Evolutionary conservation across 176 grass and related monocot genomes (phyloP), one percentile per base, ranked within the genome.

Genomic region (Aegilops sharonensis): DNA sequence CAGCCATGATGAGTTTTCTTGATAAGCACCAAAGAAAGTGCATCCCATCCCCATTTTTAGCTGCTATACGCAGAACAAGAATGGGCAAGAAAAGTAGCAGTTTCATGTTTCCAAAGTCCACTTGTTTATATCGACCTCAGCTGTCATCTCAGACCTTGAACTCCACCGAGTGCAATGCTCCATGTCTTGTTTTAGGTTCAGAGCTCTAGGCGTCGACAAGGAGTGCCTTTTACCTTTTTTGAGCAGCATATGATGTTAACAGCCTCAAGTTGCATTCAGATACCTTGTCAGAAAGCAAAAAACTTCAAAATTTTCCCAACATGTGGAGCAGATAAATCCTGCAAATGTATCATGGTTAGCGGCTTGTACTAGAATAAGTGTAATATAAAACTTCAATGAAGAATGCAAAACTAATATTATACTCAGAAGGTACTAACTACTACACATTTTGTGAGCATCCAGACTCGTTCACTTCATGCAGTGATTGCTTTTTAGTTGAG

Each of bases 251-350:
- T 54, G 29, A 45, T 74, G n/a, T 64, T 66, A 87, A 30, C 32
- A 52, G 73, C 20, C 24, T 73, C 76, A 78, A 12, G 18, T 56
- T 65, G 25, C 56, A 77, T 88, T 81, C 71, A 77, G 39, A 76
- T 72, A 82, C 64, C 52, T 50, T 72, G 64, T 57, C 40, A 86
- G 73, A 83, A 78, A 83, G 42, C 54, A 83, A 73, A 64, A 64
- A 8, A 0, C 65, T 64, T 27, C 52, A 54, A 24, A 12, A 1
- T 57, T 25, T 35, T 40, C 31, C 32, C 57, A 57, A 83, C 3
- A 23, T 3, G 21, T 72, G 84, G 54, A 83, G 65, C 64, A 78
- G 64, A 85, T 73, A 85, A 70, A 29, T 88, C 86, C 86, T 91
- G 86, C 78, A 81, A 78, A 70, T 77, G 27, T 72, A 72, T n/a